Evolutionary conservation across 1,284 basidiomycete species (phyloP), one percentile per base, ranked within the genome.

Genomic region (Tilletiaria anomala): DNA sequence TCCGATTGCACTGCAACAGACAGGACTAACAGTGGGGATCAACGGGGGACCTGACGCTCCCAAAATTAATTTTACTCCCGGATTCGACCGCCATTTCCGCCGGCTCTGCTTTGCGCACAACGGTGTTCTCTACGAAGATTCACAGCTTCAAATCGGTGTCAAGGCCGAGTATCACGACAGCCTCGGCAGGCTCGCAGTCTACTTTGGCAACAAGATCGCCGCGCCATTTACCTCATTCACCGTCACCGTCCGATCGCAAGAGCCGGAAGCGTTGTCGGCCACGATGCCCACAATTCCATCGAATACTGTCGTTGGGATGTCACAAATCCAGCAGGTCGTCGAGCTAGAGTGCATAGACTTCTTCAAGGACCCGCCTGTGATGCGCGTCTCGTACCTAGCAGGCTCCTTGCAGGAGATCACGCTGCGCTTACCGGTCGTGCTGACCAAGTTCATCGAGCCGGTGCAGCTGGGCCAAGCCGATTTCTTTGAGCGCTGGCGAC

Each of bases 401-500:
- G 91, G 88, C 18, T 79, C 85, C 6, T 80, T 87, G 51, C 87
- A 88, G 67, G 80, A 83, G 15, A 72, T 94, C 41, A 79, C 82
- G 0, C 70, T 97, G 41, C 78, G 80, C 37, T 72, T 97, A 32
- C 91, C 93, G 3, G 77, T 96, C 50, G 76, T 85, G 39, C 63
- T 93, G 50, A 82, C 80, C 34, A 88, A 91, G 69, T 99, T 99
- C 69, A 74, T 96, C 50, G 89, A 94, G 65, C 83, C 83, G 26
- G 87, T 94, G 42, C 80, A 79, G 42, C 75, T 97, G 26, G 78
- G 76, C 12, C 73, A 77, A 45, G 72, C 75, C 0, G 83, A 91
- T 54, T 97, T 97, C 74, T 97, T 97, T 68, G 89, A 94, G 68
- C 75, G 93, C 41, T 99, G 93, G 93, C 87, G 87, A 69, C 72